These are phyloP conservation scores for Candida peoriensis DNA, from an alignment of 805 yeast species.

Conservation along the genomic window DNA sequence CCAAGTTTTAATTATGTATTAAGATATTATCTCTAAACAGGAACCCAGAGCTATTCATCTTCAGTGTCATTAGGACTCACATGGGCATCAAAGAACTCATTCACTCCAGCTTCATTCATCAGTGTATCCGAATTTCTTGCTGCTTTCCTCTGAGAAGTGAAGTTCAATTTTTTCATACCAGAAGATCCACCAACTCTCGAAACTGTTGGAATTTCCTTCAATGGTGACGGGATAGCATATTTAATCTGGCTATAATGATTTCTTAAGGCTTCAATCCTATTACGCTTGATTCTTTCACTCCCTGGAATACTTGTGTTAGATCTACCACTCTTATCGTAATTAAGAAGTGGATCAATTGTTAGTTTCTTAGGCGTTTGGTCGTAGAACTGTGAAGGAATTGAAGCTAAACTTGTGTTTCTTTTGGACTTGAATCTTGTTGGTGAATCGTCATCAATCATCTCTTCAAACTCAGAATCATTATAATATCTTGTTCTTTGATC, in stretches of 20 bases:
- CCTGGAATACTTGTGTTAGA: conserved; percentile 28
- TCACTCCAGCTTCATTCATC: too few relatives aligned
- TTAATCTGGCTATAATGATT: conserved; percentile 30
- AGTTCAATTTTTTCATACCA: not conserved
- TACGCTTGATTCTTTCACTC: conserved; percentile 29
- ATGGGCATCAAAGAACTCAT: too few relatives aligned
- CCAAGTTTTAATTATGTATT: too few relatives aligned
- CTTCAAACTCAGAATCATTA: conserved; percentile 6
- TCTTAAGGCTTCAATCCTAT: conserved; percentile 32
- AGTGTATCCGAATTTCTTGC: not conserved
- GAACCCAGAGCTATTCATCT: too few relatives aligned
- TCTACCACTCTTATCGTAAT: not conserved
- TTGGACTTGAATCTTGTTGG: conserved; percentile 15
- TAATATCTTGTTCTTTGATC: conserved; percentile 3
- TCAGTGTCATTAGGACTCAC: too few relatives aligned
- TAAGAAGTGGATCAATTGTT: conserved; percentile 1
- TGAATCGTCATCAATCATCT: conserved; percentile 18
- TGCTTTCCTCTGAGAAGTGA: not conserved
- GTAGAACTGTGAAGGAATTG: conserved; percentile 7
- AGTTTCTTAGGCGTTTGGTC: conserved; percentile 21
- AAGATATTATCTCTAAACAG: too few relatives aligned
- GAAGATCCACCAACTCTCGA: conserved; percentile 1
- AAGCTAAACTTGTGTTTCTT: not conserved
- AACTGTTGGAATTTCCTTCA: too few relatives aligned
- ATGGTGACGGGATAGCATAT: conserved; percentile 34